Percentiles rank a stretch among this genome's conserved stretches.
Conservation (phyloP, 495 filamentous ascomycete genomes). For the Daldinia childiae region DNA sequence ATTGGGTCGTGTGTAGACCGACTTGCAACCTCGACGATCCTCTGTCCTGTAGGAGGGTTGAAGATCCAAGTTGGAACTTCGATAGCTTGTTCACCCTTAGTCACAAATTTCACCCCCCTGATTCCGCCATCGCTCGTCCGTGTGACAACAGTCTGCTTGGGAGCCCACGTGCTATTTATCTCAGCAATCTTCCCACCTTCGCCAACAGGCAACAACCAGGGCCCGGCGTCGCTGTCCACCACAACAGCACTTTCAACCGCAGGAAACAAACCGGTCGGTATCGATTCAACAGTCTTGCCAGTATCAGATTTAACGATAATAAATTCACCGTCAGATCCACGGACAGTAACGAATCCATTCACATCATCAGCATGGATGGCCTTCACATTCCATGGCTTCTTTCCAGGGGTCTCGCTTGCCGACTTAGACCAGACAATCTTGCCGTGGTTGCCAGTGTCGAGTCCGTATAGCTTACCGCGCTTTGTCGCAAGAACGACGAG, state of each 20-base stretch:
- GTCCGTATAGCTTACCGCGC: conserved; percentile 78
- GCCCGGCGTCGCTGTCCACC: conserved; percentile 61
- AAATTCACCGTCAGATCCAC: conserved; percentile 65
- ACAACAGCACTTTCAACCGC: conserved; percentile 57
- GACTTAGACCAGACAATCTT: conserved; percentile 77
- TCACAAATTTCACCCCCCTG: conserved; percentile 65
- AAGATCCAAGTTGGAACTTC: conserved; percentile 77
- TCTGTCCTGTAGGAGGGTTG: conserved; percentile 69
- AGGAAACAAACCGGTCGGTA: conserved; percentile 47
- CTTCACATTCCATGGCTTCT: conserved; percentile 71
- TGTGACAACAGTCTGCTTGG: conserved; percentile 67
- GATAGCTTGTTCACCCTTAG: conserved; percentile 55
- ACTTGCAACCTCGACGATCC: conserved; percentile 70
- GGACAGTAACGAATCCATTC: conserved; percentile 66
- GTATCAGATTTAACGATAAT: conserved; percentile 66
- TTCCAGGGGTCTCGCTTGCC: conserved; percentile 62
- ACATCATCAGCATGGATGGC: conserved; percentile 67
- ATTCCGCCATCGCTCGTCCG: conserved; percentile 67
- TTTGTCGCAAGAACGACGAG: conserved; percentile 82
- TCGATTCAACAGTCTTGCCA: conserved; percentile 61
- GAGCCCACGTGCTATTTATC: conserved; percentile 49
- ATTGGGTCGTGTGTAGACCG: conserved; percentile 83
- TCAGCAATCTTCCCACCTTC: conserved; percentile 55
- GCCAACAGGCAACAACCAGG: conserved; percentile 60
- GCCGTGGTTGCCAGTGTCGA: conserved; percentile 80